Evolutionary conservation across 495 filamentous ascomycete genomes (phyloP).

Genomic region (Chaetomidium leptoderma): DNA sequence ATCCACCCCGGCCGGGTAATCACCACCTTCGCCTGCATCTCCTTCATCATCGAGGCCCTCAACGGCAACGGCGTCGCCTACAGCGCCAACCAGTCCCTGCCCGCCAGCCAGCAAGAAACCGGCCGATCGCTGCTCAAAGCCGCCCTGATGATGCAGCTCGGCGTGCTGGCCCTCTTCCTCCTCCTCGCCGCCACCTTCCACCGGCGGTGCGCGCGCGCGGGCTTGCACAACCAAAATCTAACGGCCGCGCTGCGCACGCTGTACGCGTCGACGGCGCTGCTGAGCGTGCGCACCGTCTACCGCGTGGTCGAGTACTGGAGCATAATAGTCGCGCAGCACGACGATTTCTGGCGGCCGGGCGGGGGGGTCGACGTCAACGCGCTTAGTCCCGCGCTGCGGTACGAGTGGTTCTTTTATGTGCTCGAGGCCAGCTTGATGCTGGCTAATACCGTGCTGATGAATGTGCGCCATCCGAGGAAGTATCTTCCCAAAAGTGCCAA

Average conservation of each 20-base stretch:
- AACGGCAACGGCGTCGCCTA: slow-evolving; percentile 65
- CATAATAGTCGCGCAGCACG: slow-evolving; percentile 35
- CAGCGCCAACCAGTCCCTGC: slow-evolving; percentile 51
- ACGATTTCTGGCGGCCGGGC: slow-evolving; percentile 22
- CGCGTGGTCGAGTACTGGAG: slow-evolving; percentile 62
- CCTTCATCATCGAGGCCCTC: slow-evolving; percentile 58
- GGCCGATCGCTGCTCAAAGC: slow-evolving; percentile 62
- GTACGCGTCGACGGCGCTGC: slow-evolving; percentile 57
- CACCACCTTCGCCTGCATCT: slow-evolving; percentile 67
- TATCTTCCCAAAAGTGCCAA: slow-evolving; percentile 60
- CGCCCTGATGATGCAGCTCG: slow-evolving; percentile 62
- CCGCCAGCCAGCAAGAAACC: slow-evolving; percentile 42
- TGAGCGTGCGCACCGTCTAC: slow-evolving; percentile 61
- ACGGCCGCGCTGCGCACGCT: slow-evolving; percentile 55
- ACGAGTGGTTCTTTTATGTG: slow-evolving; percentile 71
- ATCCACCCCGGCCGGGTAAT: slow-evolving; percentile 74
- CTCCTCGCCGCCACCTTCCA: slow-evolving; percentile 58
- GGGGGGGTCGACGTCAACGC: slow-evolving; percentile 30
- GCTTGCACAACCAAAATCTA: slow-evolving; percentile 53
- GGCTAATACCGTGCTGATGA: slow-evolving; percentile 55
- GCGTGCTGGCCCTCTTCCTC: slow-evolving; percentile 59
- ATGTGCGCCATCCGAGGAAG: slow-evolving; percentile 57
- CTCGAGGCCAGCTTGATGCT: slow-evolving; percentile 67
- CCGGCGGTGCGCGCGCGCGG: slow-evolving; percentile 49
- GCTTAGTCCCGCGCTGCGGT: slow-evolving; percentile 52